phyloP scores from a whole-genome alignment of 805 yeast species.

The Scheffersomyces stipitis region DNA sequence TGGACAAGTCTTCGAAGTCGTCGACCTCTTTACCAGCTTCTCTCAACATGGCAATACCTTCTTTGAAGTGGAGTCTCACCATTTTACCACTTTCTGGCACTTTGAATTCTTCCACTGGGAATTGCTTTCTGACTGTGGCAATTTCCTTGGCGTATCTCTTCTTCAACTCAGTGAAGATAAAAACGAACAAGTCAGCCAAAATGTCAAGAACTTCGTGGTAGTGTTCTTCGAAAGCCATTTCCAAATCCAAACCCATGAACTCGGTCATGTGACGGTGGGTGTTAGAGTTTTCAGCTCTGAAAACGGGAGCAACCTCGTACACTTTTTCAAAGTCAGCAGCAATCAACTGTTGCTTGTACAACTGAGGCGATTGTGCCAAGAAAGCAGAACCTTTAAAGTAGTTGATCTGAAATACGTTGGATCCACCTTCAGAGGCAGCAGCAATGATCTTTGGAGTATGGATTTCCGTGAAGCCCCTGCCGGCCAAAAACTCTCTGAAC shows the following conservation, averaged over 20 bases:
- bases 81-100: slow-evolving; percentile 92
- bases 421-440: slow-evolving; percentile 97
- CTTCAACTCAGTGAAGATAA: slow-evolving; percentile 83
- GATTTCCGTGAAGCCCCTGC: slow-evolving; percentile 76
- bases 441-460: slow-evolving; percentile 96
- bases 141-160: slow-evolving; percentile 79
- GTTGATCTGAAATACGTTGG: slow-evolving; percentile 90
- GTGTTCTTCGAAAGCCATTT: slow-evolving; percentile 98
- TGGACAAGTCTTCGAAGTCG: slow-evolving; percentile 84
- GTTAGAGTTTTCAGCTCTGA: slow-evolving; percentile 98
- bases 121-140: slow-evolving; percentile 87
- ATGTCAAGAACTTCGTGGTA: slow-evolving; percentile 82
- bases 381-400: slow-evolving; percentile 93
- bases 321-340: slow-evolving; percentile 98
- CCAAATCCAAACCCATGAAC: slow-evolving; percentile 95
- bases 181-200: slow-evolving; percentile 74
- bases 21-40: slow-evolving; percentile 85
- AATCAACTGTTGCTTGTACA: slow-evolving; percentile 96
- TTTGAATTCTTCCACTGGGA: slow-evolving; percentile 96
- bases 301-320: slow-evolving; percentile 95
- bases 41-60: slow-evolving; percentile 84
- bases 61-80: slow-evolving; percentile 86
- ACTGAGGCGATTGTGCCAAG: slow-evolving; percentile 97
- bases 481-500: slow-evolving; percentile 82
- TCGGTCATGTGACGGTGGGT: slow-evolving; percentile 99